Base-by-base conservation (phyloP, 1,284 basidiomycete species). In the Mrakiaceae sp. region DNA sequence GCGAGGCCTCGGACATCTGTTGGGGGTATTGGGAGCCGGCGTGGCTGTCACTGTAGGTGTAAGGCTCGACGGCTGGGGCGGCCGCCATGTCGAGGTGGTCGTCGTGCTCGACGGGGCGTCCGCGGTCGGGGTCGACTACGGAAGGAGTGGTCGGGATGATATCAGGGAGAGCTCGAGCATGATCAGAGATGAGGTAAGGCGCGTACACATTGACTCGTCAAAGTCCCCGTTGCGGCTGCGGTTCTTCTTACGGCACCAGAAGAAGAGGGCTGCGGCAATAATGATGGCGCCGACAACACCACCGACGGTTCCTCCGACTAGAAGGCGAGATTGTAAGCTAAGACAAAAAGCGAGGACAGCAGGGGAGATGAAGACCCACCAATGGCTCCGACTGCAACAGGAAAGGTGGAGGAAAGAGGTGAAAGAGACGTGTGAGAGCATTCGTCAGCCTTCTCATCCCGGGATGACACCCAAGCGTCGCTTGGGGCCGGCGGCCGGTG, bases 171-270 rank as follows among this genome's bases (percentile, higher is more conserved):
- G 16, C 4, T 11, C 16, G 6, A 16, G 11, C 12, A 52, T 44
- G n/a, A 57, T n/a, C 6, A 11, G n/a, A 7, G 55, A 27, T 57
- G 58, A n/a, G 42, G 52, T 27, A 27, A 27, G 27, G 27, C 27
- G 59, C 60, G 49, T 43, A 66, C 61, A 63, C 65, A 63, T 63
- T 7, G 65, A 47, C 48, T 66, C 65, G 57, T 66, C 64, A 39
- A 66, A 66, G 16, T 58, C 61, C 8, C 63, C 65, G 16, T 46
- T 12, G 49, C 59, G 63, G 42, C 52, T 49, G 27, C 27, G 27
- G 53, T 59, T 59, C 16, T 48, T 43, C 16, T 58, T 43, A 2
- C 64, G 64, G 42, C 65, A 66, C 47, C 47, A 63, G 46, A 63
- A 16, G 57, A 54, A 66, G 44, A 66, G 62, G 11, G 44, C 58